Evolutionary conservation across 176 grass and related monocot genomes (phyloP), one percentile per base, ranked within the genome.

Genomic region (Oryza glaberrima): DNA sequence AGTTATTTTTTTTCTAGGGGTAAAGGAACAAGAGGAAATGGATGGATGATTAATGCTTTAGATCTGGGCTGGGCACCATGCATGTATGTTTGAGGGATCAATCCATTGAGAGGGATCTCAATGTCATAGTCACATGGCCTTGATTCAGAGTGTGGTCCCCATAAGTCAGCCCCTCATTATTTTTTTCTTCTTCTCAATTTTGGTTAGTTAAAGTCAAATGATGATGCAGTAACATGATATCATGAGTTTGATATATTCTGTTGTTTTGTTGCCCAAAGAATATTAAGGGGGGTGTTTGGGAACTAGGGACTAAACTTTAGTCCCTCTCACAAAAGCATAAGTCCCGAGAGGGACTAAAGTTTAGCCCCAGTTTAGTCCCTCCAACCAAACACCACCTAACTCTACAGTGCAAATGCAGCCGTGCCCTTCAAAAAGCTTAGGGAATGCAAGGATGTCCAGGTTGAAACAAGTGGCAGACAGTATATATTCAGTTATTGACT

Each of bases 101-200:
- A 83, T n/a, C 40, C 38, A 46, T 22, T 28, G 19, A 51, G 19
- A 51, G 6, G 51, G 40, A 41, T 47, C 75, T 73, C 84, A 44
- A 58, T 20, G 54, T n/a, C 60, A 1, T 7, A 26, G 58, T 86
- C 85, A 75, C 85, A 76, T 76, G 77, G 70, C 14, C 4, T 67
- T 81, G 60, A 75, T 81, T 63, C 22, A 81, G 61, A 14, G 34
- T 34, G 14, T 60, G 78, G 78, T 81, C 85, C 77, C 70, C 34
- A 16, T 0, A 10, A 13, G 43, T 56, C 77, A 86, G 61, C 13
- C 6, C 15, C 34, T 45, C 34, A 1, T 19, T 65, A 43, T 56
- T 67, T 20, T 20, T 49, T 52, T 16, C 5, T 13, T 13, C 61
- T 49, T 13, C 70, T 56, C 35, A 8, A 67, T 65, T 1, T 45